Base-by-base conservation (phyloP, 2,329 filamentous ascomycete genomes). In the Colletotrichum caudatum region DNA sequence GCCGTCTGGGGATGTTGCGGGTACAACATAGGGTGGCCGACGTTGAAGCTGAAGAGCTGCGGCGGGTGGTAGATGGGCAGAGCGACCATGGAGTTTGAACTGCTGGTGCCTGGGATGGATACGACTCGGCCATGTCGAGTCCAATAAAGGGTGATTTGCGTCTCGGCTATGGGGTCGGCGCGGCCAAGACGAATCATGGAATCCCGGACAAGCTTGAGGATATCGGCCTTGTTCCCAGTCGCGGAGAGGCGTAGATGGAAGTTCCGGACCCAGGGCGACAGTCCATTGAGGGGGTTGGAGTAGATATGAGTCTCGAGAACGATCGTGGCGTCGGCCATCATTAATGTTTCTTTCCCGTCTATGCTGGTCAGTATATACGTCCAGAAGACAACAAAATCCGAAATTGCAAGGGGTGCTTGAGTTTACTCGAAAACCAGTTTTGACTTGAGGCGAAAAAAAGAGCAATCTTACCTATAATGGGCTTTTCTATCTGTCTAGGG, bases 101-200 rank as follows among this genome's bases (percentile, higher is more conserved):
- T 37, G 18, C 16, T 18, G 16, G 20, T 50, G n/a, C 66, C 66
- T 2, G 66, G 66, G 29, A 72, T 37, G 9, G 56, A 70, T 5
- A 65, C 33, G 56, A 65, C 61, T 8, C 50, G 66, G 39, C 62
- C 70, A 41, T 57, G 39, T 12, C 41, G 60, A 3, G 67, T 72
- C 53, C 60, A 72, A 41, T 71, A 72, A 2, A 72, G 67, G 20
- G 66, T 71, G 11, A 72, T 29, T 6, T 71, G 66, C 5, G 39
- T 33, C 50, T 72, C 70, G 23, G 64, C 66, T 29, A 72, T 37
- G 18, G 66, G 61, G 46, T 71, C 61, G 33, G 66, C n/a, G 23
- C 60, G 66, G 29, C 70, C 60, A 16, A 69, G 56, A n/a, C 67
- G 66, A 11, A 44, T 11, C 39, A 54, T 16, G 33, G 56, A 60